Percentiles rank a stretch among this genome's conserved stretches.
Evolutionary conservation across 2,329 filamentous ascomycete species (phyloP).

Genomic region (Zalaria obscura): DNA sequence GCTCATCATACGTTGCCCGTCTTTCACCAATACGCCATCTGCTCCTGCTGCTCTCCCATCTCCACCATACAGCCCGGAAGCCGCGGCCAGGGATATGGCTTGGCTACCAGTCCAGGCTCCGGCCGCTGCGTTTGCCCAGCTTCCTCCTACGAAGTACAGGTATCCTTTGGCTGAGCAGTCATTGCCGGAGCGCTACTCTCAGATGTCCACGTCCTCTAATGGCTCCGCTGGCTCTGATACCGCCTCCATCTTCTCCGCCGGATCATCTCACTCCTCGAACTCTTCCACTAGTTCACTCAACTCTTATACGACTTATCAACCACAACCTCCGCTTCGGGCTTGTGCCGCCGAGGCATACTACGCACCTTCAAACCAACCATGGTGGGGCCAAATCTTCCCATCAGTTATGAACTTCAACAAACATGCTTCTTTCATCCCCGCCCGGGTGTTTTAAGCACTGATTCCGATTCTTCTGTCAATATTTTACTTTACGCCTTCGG

Average conservation of each 20-base stretch:
- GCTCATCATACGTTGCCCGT: slow-evolving; percentile 61
- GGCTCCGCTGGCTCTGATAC: neutral
- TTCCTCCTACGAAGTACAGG: neutral
- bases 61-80: slow-evolving; percentile 7
- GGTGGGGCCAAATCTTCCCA: slow-evolving; percentile 8
- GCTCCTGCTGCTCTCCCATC: slow-evolving; percentile 17
- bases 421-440: slow-evolving; percentile 8
- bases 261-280: neutral
- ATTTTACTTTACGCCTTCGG: slow-evolving; percentile 2
- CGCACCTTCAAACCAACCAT: slow-evolving; percentile 2
- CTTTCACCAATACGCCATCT: slow-evolving; percentile 45
- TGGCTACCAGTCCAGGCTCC: slow-evolving; percentile 4
- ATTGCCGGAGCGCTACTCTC: slow-evolving; percentile 4
- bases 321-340: slow-evolving; percentile 2
- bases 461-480: slow-evolving; percentile 4
- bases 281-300: slow-evolving; percentile 1
- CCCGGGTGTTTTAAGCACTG: slow-evolving; percentile 7
- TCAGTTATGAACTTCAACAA: slow-evolving; percentile 4
- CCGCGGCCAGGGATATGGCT: slow-evolving; percentile 5
- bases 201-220: slow-evolving; percentile 2
- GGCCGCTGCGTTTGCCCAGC: slow-evolving; percentile 1
- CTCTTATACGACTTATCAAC: slow-evolving; percentile 1
- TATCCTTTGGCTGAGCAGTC: neutral
- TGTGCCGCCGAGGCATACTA: slow-evolving; percentile 7
- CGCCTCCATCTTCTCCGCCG: neutral